Evolutionary conservation across 345 rosid genomes (phyloP), one percentile per base, ranked within the genome.

Genomic region (Atalantia buxifolia): DNA sequence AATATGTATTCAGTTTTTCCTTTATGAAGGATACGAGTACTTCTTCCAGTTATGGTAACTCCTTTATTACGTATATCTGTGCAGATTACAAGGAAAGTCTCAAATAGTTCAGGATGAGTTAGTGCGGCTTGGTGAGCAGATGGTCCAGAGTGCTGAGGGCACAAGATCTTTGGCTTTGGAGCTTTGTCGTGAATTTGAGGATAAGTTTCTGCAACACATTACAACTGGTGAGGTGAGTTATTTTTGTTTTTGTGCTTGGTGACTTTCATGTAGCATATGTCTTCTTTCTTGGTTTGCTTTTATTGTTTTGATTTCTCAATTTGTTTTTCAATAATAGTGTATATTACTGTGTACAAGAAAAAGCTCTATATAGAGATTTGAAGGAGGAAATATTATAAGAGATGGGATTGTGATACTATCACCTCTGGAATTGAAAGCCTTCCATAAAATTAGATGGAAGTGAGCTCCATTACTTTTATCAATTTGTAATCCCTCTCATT

Each of bases 141-240:
- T 93, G 92, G 99, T 95, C 79, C 76, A 72, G 55, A 93, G 94
- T 89, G 82, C 96, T 74, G 99, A 93, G 86, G 98, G 98, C 48
- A 95, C 99, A 73, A 91, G 95, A 85, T 94, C 97, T 66, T 57
- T 95, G 66, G 99, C 98, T 69, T 87, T 95, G 87, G 97, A 93
- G 83, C 96, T 95, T 45, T 95, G 99, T 77, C 99, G 97, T 83
- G 98, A 95, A 80, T 95, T 93, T 84, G 98, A 95, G 83, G 98
- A 95, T 84, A 92, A 85, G 83, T 95, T 95, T 88, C 93, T 95
- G 72, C 92, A 70, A 76, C 98, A 95, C 80, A 88, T 95, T 67
- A 85, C 93, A 60, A 85, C 91, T 81, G 98, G 99, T 78, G 99
- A 93, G 83, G 99, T 95, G 79, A 93, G 95, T 88, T 24, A 33